Evolutionary conservation across 176 grass and related monocot species (phyloP), one percentile per base, ranked within the genome.

Genomic region (Luzula sylvatica): DNA sequence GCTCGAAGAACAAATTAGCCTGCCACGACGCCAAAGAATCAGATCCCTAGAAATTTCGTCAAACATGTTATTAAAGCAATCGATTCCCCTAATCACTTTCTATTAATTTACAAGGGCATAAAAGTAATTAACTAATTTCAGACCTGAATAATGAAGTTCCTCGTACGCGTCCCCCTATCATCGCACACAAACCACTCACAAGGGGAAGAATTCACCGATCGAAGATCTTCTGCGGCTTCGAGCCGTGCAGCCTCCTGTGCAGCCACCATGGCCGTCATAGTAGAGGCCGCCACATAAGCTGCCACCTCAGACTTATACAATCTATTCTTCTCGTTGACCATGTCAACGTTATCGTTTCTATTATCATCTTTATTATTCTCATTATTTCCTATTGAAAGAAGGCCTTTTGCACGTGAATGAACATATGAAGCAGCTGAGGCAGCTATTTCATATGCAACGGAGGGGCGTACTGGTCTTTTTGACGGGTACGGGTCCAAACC

Each of bases 181-280:
- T 98, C 92, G 81, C 92, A 98, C 27, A 65, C 72, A 76, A 90
- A 98, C 92, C 92, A 98, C 59, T 98, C 85, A 56, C 92, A 98
- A 26, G 92, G 92, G 5, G 92, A 86, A 8, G 81, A 90, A 63
- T 77, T 75, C 44, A 71, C 72, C 30, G 92, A 98, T 8, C 85
- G 81, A 46, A 98, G 92, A 77, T 98, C 92, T 17, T 79, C 73
- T 0, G 92, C 85, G 4, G 92, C 92, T 71, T 86, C 78, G 50
- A 89, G 84, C 23, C 85, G 56, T 26, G 92, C 85, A 38, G 50
- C 75, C 46, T 90, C 92, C 68, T 86, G 85, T 0, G 92, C 85
- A 13, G 85, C 92, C 68, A 90, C 92, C 68, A 98, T 75, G n/a
- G 85, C 92, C 55, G 92, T 98, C 53, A 98, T 76, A 53, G 92